A percentile compares a stretch with the other conserved stretches of the same genome.
These are phyloP conservation scores for Populus hybrid DNA, from an alignment of 441 rosid species.

Conservation along the genomic window DNA sequence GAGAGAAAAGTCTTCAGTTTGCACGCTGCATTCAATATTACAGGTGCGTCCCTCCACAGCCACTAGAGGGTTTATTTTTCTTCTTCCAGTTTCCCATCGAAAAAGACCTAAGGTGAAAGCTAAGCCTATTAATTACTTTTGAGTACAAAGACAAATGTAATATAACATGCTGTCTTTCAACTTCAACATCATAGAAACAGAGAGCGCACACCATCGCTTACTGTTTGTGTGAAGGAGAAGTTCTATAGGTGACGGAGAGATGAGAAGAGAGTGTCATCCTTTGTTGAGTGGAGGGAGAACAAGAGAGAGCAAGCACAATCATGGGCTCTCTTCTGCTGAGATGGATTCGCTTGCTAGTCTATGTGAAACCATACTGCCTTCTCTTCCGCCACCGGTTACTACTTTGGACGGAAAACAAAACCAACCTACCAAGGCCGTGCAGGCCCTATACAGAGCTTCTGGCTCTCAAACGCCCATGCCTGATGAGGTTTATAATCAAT, in stretches of 20 bases:
- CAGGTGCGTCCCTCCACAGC: neutral
- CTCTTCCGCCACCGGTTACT: constrained; percentile 25
- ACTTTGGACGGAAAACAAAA: constrained; percentile 12
- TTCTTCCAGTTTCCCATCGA: too few species aligned
- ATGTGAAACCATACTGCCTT: constrained; percentile 55
- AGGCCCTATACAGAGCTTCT: constrained; percentile 48
- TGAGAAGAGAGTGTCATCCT: constrained; percentile 34
- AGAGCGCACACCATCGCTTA: neutral
- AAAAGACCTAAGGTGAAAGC: too few species aligned
- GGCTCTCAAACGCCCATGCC: constrained; percentile 47
- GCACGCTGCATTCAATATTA: neutral
- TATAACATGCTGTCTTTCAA: neutral
- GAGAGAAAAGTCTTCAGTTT: neutral
- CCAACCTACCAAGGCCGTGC: constrained; percentile 22
- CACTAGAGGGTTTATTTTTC: too few species aligned
- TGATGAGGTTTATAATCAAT: constrained; percentile 45
- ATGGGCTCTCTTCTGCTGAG: constrained; percentile 27
- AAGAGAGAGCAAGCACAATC: constrained; percentile 8
- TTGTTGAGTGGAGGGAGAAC: constrained; percentile 30
- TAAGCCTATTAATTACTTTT: too few species aligned
- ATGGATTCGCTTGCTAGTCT: constrained; percentile 46
- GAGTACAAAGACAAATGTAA: neutral
- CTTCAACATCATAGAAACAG: neutral
- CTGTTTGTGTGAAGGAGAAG: neutral
- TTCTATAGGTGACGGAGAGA: neutral